A percentile compares a stretch with the other conserved stretches of the same genome.
Conservation (phyloP, 2,329 filamentous ascomycete species). For the Coleophoma crateriformis region DNA sequence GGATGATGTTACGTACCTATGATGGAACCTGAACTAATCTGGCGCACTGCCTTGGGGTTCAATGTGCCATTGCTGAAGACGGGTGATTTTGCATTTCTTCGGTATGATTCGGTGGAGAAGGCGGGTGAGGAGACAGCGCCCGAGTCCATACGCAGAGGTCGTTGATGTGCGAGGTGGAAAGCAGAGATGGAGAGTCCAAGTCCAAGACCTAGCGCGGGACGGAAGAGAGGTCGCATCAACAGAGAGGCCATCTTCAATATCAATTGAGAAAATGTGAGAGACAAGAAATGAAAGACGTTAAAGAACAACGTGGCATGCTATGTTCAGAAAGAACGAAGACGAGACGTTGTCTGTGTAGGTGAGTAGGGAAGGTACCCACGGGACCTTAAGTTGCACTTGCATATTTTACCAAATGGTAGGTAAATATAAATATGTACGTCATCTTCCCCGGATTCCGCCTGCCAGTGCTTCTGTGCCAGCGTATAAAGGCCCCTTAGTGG, state of each 20-base stretch:
- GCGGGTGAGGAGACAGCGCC: neutral
- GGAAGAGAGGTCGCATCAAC: conserved; percentile 23
- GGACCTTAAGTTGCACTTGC: no score
- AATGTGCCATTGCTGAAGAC: conserved; percentile 13
- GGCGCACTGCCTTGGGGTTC: conserved; percentile 21
- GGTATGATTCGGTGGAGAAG: conserved; percentile 11
- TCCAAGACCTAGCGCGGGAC: conserved; percentile 26
- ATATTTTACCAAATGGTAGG: no score
- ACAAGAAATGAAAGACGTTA: neutral
- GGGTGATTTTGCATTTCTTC: conserved; percentile 23
- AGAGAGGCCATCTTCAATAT: conserved; percentile 19
- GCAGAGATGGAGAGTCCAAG: conserved; percentile 30
- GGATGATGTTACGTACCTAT: conserved; percentile 17
- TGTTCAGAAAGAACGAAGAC: no score
- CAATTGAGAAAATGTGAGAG: neutral
- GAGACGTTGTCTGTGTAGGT: no score
- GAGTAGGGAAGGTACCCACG: no score
- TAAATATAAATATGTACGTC: no score
- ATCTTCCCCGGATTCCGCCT: no score
- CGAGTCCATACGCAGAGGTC: conserved; percentile 26
- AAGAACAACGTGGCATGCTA: neutral
- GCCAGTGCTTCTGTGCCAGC: no score
- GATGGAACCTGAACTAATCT: conserved; percentile 25
- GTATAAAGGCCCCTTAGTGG: no score
- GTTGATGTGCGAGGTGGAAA: conserved; percentile 21